phyloP scores from a whole-genome alignment of 306 rosid genomes.

The Clitoria ternatea region DNA sequence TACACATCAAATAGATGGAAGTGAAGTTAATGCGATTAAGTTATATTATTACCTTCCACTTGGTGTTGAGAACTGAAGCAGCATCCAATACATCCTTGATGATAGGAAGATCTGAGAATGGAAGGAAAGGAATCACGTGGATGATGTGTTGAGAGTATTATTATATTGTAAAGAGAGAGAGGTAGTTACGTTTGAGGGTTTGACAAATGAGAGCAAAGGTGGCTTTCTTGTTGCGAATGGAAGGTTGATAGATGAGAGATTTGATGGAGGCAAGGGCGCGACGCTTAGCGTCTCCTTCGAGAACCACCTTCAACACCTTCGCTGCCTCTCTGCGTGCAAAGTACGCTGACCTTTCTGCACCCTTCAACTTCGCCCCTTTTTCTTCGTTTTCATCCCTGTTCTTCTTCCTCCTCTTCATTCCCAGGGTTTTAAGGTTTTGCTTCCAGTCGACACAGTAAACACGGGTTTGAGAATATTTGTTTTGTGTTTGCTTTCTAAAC shows the following conservation, averaged over 20 bases:
- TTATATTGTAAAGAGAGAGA: neutral
- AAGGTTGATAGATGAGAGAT: conserved; percentile 74
- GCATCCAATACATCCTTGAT: conserved; percentile 63
- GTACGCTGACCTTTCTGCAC: conserved; percentile 72
- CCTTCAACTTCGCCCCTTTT: conserved; percentile 22
- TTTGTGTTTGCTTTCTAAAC: neutral
- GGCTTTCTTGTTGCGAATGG: conserved; percentile 80
- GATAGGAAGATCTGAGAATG: conserved; percentile 62
- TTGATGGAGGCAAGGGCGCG: conserved; percentile 87
- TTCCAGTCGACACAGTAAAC: too few relatives aligned
- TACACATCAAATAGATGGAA: neutral
- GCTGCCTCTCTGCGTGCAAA: conserved; percentile 90
- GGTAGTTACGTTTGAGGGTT: conserved; percentile 71
- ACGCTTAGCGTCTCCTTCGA: conserved; percentile 77
- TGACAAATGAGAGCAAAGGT: conserved; percentile 80
- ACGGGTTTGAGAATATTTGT: too few relatives aligned
- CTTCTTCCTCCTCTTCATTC: conserved; percentile 11
- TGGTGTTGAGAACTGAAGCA: conserved; percentile 47
- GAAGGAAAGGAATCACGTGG: neutral
- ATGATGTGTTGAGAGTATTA: neutral
- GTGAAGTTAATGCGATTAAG: neutral
- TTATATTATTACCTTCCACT: conserved; percentile 70
- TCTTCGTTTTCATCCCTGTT: neutral
- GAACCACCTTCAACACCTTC: conserved; percentile 57
- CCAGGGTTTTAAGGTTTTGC: conserved; percentile 24